phyloP scores from a whole-genome alignment of 2,329 filamentous ascomycete species.

The Teratosphaeria destructans region DNA sequence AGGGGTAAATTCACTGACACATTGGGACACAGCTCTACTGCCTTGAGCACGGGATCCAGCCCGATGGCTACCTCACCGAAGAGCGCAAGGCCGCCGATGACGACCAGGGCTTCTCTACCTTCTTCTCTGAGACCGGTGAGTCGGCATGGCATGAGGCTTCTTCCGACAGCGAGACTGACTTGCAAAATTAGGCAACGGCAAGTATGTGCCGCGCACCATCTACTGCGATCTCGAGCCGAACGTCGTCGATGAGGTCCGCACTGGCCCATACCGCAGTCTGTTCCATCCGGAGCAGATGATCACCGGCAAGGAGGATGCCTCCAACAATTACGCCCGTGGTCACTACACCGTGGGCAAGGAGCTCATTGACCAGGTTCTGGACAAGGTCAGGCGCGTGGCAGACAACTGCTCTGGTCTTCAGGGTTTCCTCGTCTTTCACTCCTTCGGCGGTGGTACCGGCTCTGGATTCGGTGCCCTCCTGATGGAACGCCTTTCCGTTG shows the following conservation, averaged over 20 bases:
- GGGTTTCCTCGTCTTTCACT: conserved; percentile 99
- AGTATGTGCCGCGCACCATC: conserved; percentile 97
- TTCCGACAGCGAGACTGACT: conserved; percentile 24
- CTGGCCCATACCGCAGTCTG: conserved; percentile 85
- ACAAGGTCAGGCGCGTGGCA: conserved; percentile 95
- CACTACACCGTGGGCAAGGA: conserved; percentile 99
- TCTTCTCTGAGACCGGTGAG: conserved; percentile 98
- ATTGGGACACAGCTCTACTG: conserved; percentile 75
- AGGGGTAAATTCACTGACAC: conserved; percentile 21
- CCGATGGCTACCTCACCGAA: conserved; percentile 96
- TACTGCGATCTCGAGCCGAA: conserved; percentile 99
- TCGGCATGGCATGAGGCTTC: conserved; percentile 33
- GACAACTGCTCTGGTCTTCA: conserved; percentile 97
- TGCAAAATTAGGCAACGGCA: conserved; percentile 66
- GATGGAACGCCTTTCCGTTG: conserved; percentile 97
- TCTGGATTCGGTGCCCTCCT: conserved; percentile 97
- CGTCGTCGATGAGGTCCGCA: conserved; percentile 98
- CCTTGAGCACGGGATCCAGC: conserved; percentile 99
- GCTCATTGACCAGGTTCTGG: conserved; percentile 93
- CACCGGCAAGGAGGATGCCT: conserved; percentile 99
- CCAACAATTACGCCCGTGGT: conserved; percentile 99
- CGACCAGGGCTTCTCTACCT: conserved; percentile 98
- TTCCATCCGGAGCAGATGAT: conserved; percentile 99
- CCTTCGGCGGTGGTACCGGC: conserved; percentile 96
- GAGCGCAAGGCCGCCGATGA: conserved; percentile 89